Percentiles rank a stretch among this genome's conserved stretches.
Conservation (phyloP, 805 yeast species). For the Kluyveromyces nonfermentans region DNA sequence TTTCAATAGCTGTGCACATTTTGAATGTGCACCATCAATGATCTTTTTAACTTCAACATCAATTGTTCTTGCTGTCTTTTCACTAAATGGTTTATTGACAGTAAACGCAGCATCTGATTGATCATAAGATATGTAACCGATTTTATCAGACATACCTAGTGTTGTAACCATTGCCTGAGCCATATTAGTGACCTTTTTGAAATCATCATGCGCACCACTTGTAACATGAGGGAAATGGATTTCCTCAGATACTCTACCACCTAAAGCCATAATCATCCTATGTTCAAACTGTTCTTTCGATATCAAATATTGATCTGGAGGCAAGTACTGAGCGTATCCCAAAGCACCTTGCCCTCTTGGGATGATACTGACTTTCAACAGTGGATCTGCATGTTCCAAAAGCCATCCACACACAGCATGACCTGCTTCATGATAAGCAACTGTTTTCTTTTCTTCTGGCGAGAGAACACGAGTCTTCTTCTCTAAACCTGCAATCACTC, state of each 20-base stretch:
- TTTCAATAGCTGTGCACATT: constrained; percentile 55
- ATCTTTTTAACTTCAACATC: constrained; percentile 78
- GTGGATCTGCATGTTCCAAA: constrained; percentile 82
- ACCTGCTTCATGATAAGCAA: constrained; percentile 98
- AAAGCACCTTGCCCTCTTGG: constrained; percentile 96
- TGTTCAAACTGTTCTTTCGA: constrained; percentile 72
- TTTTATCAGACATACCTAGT: constrained; percentile 80
- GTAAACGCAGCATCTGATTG: constrained; percentile 40
- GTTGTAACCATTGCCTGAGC: constrained; percentile 89
- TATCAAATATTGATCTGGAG: constrained; percentile 80
- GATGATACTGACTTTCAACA: constrained; percentile 89
- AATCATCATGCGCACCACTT: constrained; percentile 93
- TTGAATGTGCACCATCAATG: constrained; percentile 62
- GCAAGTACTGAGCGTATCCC: constrained; percentile 96
- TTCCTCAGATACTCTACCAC: constrained; percentile 96
- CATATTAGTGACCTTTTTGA: constrained; percentile 89
- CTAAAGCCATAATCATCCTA: constrained; percentile 93
- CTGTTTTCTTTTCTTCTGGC: constrained; percentile 78
- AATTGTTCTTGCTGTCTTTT: constrained; percentile 68
- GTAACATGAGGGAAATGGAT: constrained; percentile 86
- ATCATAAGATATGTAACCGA: constrained; percentile 72
- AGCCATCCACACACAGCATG: constrained; percentile 99
- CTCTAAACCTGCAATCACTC: constrained; percentile 94
- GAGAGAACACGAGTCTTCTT: constrained; percentile 77
- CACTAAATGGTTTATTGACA: constrained; percentile 81